Conservation (phyloP, 345 rosid genomes). For the Pistacia vera region DNA sequence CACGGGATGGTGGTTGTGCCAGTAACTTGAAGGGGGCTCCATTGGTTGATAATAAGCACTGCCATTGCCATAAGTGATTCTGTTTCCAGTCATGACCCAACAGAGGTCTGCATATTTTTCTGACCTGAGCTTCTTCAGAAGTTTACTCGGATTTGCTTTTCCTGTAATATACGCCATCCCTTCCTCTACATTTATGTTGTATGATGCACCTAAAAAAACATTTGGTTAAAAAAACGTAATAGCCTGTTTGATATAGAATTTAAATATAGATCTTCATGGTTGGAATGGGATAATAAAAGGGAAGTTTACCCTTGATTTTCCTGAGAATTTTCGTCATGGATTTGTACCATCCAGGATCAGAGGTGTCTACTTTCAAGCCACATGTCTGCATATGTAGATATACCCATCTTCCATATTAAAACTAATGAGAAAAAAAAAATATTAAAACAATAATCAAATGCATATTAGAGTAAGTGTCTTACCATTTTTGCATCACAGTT, state of each 20-base stretch:
- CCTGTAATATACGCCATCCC: slow-evolving; percentile 27
- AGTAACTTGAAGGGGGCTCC: neutral
- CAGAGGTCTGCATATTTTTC: slow-evolving; percentile 22
- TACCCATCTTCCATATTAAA: neutral
- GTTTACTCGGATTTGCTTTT: slow-evolving; percentile 11
- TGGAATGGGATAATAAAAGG: no score
- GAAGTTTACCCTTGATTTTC: slow-evolving; percentile 19
- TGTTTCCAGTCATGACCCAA: slow-evolving; percentile 26
- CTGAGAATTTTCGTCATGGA: slow-evolving; percentile 23
- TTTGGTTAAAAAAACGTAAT: no score
- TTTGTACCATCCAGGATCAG: slow-evolving; percentile 24
- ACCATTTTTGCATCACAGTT: slow-evolving; percentile 1
- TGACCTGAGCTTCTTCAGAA: slow-evolving; percentile 16
- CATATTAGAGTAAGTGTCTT: neutral
- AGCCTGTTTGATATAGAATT: no score
- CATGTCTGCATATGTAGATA: slow-evolving; percentile 14
- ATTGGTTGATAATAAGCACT: neutral
- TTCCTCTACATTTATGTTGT: slow-evolving; percentile 20
- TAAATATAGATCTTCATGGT: no score
- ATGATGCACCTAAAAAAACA: slow-evolving; percentile 22
- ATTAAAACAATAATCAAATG: neutral
- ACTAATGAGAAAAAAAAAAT: neutral
- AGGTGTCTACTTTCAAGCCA: slow-evolving; percentile 20
- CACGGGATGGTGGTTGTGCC: neutral
- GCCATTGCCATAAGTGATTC: neutral